Evolutionary conservation across 23 red algal genomes (phyloP), one percentile per base, ranked within the genome.

Genomic region (Gracilaria vermiculophylla): DNA sequence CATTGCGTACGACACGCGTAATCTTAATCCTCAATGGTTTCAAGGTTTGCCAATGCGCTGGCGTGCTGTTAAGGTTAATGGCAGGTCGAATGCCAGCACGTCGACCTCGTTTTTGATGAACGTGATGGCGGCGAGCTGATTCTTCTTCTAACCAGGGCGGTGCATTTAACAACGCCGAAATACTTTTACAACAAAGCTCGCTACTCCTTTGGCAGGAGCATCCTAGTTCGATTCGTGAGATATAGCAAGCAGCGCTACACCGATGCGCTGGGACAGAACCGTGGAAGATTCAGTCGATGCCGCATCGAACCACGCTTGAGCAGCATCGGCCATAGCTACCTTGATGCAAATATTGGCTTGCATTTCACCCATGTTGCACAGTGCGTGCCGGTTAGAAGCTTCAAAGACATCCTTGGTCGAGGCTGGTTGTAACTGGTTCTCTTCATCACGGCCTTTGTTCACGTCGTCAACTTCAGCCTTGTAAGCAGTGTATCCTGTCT

Each of bases 291-390:
- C 27, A 16, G 37, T 34, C 3, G 27, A 45, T 62, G 58, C 40
- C 10, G 14, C 20, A 10, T 83, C 58, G 35, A 83, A 83, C 57
- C 80, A 83, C 0, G 11, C 6, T 5, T 83, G 20, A n/a, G 69
- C 56, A 2, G 36, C 47, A 12, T 83, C 55, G 0, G 43, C 80
- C 12, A 58, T 83, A 31, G 80, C 58, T 25, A 48, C 57, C 27
- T 83, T 35, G 16, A 69, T 39, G 12, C 19, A 55, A 28, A 20
- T 17, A n/a, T 39, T 4, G 5, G 24, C 62, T 45, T 72, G 29
- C 10, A 86, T 86, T 50, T 86, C 65, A 33, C 81, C 81, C 81
- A 86, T 73, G 33, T 73, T 35, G 28, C 60, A 86, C 33, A 70
- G 33, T 11, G 56, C 56, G 25, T 90, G 71, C 24, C 79, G 20